Percentiles rank a stretch among this genome's conserved stretches.
phyloP scores from a whole-genome alignment of 345 rosid genomes.

The Lumnitzera racemosa region DNA sequence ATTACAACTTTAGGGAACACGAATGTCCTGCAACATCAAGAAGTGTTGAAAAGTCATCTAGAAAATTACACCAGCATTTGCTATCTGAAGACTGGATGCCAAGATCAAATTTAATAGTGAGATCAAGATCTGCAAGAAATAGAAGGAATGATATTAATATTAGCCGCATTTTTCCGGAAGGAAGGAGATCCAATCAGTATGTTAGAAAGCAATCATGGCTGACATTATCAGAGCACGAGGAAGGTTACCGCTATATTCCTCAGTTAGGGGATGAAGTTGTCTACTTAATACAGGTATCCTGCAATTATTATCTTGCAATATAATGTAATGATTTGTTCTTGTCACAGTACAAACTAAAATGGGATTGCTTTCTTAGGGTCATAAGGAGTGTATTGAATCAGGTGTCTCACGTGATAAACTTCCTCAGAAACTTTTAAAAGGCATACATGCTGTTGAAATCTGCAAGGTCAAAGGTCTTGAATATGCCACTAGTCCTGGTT shows the following conservation, averaged over 20 bases:
- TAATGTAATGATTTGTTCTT: no score
- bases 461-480: conserved; percentile 70
- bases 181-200: conserved; percentile 30
- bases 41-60: conserved; percentile 24
- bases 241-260: conserved; percentile 84
- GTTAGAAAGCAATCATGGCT: conserved; percentile 66
- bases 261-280: conserved; percentile 88
- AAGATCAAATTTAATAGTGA: conserved; percentile 40
- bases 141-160: conserved; percentile 22
- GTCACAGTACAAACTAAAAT: no score
- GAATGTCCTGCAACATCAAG: conserved; percentile 31
- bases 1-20: conserved; percentile 29
- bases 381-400: conserved; percentile 49
- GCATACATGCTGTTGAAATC: conserved; percentile 62
- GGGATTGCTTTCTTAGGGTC: conserved; percentile 54
- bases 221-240: conserved; percentile 77
- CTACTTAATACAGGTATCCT: conserved; percentile 74
- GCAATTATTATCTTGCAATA: not conserved
- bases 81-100: conserved; percentile 56
- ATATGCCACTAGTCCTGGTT: conserved; percentile 74
- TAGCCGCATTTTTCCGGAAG: conserved; percentile 17
- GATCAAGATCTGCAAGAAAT: conserved; percentile 51
- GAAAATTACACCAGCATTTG: conserved; percentile 23
- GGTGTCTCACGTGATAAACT: conserved; percentile 35
- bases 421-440: conserved; percentile 55